Evolutionary conservation across 805 yeast genomes (phyloP).

Genomic region (Priceomyces carsonii): DNA sequence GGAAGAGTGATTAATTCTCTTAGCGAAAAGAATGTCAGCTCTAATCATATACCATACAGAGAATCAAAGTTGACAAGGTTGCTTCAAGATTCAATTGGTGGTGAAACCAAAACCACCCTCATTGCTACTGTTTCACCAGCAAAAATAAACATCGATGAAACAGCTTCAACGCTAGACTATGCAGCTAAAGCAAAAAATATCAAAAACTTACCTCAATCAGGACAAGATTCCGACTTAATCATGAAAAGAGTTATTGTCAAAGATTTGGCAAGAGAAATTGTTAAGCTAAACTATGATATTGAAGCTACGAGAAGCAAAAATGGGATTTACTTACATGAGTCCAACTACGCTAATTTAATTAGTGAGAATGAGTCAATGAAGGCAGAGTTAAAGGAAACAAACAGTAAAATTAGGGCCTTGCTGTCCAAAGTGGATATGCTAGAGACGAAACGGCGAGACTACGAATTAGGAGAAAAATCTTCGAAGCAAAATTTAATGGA

Average conservation of each 20-base stretch:
- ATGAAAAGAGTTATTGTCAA: slow-evolving; percentile 53
- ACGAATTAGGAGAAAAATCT: slow-evolving; percentile 5
- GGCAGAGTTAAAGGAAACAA: slow-evolving; percentile 20
- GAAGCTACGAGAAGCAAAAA: slow-evolving; percentile 62
- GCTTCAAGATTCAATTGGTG: slow-evolving; percentile 82
- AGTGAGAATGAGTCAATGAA: slow-evolving; percentile 28
- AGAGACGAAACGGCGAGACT: slow-evolving; percentile 5
- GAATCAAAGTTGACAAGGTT: slow-evolving; percentile 77
- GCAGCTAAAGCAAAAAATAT: slow-evolving; percentile 86
- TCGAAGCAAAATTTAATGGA: slow-evolving; percentile 6
- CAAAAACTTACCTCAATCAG: slow-evolving; percentile 57
- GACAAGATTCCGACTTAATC: slow-evolving; percentile 39
- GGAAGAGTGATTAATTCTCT: slow-evolving; percentile 81
- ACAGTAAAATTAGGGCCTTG: slow-evolving; percentile 10
- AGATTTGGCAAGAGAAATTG: slow-evolving; percentile 58
- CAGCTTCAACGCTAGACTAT: slow-evolving; percentile 81
- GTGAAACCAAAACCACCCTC: slow-evolving; percentile 80
- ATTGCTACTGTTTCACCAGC: slow-evolving; percentile 91
- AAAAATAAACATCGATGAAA: slow-evolving; percentile 72
- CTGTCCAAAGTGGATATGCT: slow-evolving; percentile 8
- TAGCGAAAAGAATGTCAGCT: slow-evolving; percentile 23
- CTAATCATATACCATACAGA: slow-evolving; percentile 77
- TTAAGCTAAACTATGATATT: slow-evolving; percentile 57
- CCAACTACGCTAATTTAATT: slow-evolving; percentile 43
- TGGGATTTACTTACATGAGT: slow-evolving; percentile 64